These are phyloP conservation scores for Blastobotrys americana DNA, from an alignment of 805 yeast genomes.

Conservation along the genomic window DNA sequence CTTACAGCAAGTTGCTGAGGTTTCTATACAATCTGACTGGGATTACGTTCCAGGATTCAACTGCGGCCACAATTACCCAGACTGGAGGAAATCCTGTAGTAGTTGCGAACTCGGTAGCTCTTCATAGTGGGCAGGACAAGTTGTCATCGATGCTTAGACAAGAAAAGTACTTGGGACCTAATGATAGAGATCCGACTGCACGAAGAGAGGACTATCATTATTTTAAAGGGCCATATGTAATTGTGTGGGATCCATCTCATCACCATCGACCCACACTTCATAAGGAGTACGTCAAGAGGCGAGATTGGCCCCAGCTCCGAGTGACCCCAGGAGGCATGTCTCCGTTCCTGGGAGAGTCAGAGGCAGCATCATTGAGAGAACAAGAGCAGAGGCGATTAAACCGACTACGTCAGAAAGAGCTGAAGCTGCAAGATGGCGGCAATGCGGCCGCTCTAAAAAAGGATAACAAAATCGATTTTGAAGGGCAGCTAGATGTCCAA, in stretches of 20 bases:
- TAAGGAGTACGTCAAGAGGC: constrained; percentile 59
- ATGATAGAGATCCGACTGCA: constrained; percentile 82
- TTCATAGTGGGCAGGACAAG: constrained; percentile 26
- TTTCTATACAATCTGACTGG: constrained; percentile 49
- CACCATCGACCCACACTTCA: constrained; percentile 71
- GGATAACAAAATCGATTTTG: background rate
- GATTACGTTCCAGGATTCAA: background rate
- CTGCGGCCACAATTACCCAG: background rate
- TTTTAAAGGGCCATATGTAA: constrained; percentile 66
- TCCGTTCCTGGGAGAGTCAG: constrained; percentile 51
- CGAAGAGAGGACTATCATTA: constrained; percentile 78
- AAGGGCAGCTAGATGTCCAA: background rate
- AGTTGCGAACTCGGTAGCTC: background rate
- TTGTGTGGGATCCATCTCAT: constrained; percentile 74
- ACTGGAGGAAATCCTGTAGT: background rate
- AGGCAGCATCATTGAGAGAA: constrained; percentile 3
- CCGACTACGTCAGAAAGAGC: constrained; percentile 1
- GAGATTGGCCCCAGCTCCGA: constrained; percentile 54
- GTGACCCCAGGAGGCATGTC: constrained; percentile 67
- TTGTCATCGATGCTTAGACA: constrained; percentile 64
- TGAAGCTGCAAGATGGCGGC: constrained; percentile 49
- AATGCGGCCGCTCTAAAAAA: too few relatives aligned
- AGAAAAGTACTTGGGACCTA: constrained; percentile 79
- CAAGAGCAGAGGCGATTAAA: constrained; percentile 2
- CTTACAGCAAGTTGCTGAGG: constrained; percentile 73